These are phyloP conservation scores for Aeschynomene evenia DNA, from an alignment of 306 rosid species.

Conservation along the genomic window DNA sequence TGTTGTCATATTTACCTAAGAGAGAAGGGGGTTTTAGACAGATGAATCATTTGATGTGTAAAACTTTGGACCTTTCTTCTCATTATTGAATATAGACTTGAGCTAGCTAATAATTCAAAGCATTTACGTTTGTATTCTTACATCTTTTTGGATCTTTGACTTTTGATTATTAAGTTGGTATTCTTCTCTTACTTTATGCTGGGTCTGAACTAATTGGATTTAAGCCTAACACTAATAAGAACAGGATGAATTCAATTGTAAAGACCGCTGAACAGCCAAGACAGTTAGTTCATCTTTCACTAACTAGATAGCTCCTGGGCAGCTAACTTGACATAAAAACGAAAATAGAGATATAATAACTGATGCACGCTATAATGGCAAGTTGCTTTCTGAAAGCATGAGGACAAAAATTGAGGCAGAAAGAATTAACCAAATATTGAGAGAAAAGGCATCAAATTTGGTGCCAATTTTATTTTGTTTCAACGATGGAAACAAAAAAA, in stretches of 20 bases:
- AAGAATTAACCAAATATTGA: background rate
- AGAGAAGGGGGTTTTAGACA: background rate
- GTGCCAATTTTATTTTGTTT: background rate
- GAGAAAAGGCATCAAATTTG: background rate
- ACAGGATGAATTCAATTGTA: background rate
- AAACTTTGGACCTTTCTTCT: background rate
- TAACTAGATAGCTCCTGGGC: background rate
- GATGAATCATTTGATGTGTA: background rate
- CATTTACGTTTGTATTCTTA: background rate
- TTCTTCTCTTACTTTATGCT: background rate
- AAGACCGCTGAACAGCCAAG: background rate
- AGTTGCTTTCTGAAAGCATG: background rate
- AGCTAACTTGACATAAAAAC: background rate
- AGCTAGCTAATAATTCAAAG: background rate
- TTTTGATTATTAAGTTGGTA: background rate
- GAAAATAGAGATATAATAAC: background rate
- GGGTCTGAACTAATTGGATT: background rate
- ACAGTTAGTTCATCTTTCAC: slow-evolving; percentile 1
- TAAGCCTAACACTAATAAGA: background rate
- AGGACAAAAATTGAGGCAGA: background rate
- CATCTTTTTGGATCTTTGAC: background rate
- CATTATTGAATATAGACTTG: background rate
- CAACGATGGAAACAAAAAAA: background rate
- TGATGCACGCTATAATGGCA: background rate
- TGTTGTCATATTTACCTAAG: background rate